Evolutionary conservation across 2,329 filamentous ascomycete species (phyloP).

Genomic region (Pseudohalonectria lignicola): DNA sequence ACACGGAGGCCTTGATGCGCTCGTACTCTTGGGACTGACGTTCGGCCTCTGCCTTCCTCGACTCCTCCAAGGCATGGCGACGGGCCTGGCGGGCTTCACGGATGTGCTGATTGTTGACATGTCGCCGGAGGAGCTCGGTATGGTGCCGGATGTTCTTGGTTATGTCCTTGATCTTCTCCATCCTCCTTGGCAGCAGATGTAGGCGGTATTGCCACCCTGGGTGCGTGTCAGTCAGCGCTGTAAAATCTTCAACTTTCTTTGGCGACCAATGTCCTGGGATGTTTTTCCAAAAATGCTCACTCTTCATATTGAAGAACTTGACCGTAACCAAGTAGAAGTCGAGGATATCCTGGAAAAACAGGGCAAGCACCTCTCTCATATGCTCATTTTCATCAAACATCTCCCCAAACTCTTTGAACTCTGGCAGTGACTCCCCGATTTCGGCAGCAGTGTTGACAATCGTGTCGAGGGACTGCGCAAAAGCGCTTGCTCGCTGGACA

Average conservation of each 20-base stretch:
- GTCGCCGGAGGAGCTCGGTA: conserved; percentile 7
- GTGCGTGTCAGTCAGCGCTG: no score
- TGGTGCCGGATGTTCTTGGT: conserved; percentile 7
- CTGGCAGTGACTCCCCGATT: conserved; percentile 11
- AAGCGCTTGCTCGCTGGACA: conserved; percentile 49
- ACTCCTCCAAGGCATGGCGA: conserved; percentile 3
- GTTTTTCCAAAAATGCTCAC: conserved; percentile 14
- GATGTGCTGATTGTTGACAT: conserved; percentile 10
- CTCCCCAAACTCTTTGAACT: conserved; percentile 10
- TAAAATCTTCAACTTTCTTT: no score
- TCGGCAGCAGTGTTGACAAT: conserved; percentile 5
- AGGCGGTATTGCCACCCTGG: no score
- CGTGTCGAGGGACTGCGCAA: conserved; percentile 10
- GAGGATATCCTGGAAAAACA: conserved; percentile 24
- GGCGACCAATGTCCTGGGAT: no score
- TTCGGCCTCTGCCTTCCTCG: background rate
- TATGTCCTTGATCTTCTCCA: conserved; percentile 10
- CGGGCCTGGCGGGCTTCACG: conserved; percentile 9
- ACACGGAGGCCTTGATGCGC: conserved; percentile 5
- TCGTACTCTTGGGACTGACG: conserved; percentile 5
- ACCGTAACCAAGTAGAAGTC: conserved; percentile 20
- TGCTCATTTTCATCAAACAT: conserved; percentile 13
- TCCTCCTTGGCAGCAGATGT: conserved; percentile 18
- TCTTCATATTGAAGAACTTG: conserved; percentile 16
- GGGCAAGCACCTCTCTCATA: conserved; percentile 14